Percentiles rank a stretch among this genome's conserved stretches.
Evolutionary conservation across 139 green algal genomes (phyloP).

Genomic region (Volvox africanus): DNA sequence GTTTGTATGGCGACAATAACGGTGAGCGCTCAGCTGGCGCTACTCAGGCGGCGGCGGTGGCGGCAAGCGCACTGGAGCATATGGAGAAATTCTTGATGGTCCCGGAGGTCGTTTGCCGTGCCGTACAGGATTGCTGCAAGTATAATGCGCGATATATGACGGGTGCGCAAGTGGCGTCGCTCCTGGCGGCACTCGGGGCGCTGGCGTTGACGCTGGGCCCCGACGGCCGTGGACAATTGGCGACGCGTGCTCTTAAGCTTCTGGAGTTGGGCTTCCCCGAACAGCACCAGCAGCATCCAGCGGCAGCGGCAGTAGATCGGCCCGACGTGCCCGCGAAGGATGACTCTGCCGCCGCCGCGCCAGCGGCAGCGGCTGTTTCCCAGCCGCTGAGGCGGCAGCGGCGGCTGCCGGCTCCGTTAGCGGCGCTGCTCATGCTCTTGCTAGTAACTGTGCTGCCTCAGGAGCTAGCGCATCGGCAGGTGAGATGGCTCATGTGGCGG

Average conservation of each 20-base stretch:
- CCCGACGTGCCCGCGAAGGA: not conserved
- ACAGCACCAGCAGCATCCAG: not conserved
- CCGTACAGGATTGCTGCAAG: no score
- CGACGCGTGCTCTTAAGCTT: not conserved
- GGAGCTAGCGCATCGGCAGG: not conserved
- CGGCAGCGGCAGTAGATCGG: no score
- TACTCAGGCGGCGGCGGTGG: not conserved
- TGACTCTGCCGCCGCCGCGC: not conserved
- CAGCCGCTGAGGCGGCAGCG: not conserved
- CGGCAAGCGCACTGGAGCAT: not conserved
- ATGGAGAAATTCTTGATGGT: not conserved
- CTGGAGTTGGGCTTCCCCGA: not conserved
- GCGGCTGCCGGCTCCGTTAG: slow-evolving; percentile 15
- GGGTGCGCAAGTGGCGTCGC: not conserved
- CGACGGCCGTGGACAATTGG: not conserved
- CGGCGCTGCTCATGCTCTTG: slow-evolving; percentile 36
- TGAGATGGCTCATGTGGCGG: not conserved
- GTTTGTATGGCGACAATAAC: not conserved
- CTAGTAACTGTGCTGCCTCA: not conserved
- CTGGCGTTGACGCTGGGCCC: not conserved
- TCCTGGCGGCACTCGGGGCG: slow-evolving; percentile 16
- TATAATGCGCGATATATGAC: not conserved
- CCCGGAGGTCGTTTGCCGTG: not conserved
- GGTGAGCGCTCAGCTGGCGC: not conserved
- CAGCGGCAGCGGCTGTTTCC: not conserved